These are phyloP conservation scores for Penicillium sp. DNA, from an alignment of 2,329 filamentous ascomycete genomes.

Conservation along the genomic window DNA sequence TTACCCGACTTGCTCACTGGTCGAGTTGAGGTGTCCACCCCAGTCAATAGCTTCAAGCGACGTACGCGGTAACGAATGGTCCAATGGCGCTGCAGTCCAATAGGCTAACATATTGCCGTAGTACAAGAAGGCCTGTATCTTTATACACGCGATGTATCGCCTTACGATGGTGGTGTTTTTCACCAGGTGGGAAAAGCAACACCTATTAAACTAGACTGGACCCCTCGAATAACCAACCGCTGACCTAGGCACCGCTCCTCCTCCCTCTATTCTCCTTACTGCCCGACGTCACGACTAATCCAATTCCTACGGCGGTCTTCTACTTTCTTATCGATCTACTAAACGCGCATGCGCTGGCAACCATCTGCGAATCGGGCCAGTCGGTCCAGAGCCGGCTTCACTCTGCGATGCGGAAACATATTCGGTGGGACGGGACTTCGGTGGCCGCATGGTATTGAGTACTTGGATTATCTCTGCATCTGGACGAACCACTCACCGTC, in stretches of 20 bases:
- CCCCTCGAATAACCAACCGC: constrained; percentile 13
- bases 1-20: constrained; percentile 84
- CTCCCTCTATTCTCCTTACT: constrained; percentile 90
- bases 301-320: constrained; percentile 75
- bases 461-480: neutral
- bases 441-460: constrained; percentile 74
- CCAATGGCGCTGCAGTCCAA: neutral
- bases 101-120: constrained; percentile 43
- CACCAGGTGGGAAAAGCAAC: constrained; percentile 57
- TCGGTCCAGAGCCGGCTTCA: constrained; percentile 74
- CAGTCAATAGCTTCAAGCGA: constrained; percentile 97
- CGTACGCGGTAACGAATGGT: constrained; percentile 54
- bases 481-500: constrained; percentile 14
- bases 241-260: constrained; percentile 74
- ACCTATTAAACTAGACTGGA: neutral
- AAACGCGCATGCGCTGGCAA: constrained; percentile 75
- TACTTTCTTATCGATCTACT: constrained; percentile 81
- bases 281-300: constrained; percentile 67
- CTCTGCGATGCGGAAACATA: constrained; percentile 74
- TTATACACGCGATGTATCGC: constrained; percentile 93
- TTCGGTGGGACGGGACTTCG: constrained; percentile 72
- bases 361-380: constrained; percentile 80
- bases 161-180: constrained; percentile 89
- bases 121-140: constrained; percentile 96
- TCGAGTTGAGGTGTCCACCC: constrained; percentile 94